Conservation (phyloP, 2,329 filamentous ascomycete species). For the Beauveria bassiana region DNA sequence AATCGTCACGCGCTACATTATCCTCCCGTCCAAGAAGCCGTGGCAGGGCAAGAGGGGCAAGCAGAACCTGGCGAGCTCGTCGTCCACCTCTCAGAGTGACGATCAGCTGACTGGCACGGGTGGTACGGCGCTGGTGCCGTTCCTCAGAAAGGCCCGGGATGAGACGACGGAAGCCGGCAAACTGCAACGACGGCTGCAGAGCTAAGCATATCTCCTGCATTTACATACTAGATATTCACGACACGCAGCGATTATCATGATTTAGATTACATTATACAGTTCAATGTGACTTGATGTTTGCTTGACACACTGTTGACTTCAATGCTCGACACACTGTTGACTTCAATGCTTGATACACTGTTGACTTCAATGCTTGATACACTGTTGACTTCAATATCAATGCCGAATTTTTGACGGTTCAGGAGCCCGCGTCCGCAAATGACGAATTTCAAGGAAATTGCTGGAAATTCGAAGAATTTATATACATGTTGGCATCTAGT, state of each 20-base stretch:
- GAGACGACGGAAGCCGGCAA: slow-evolving; percentile 53
- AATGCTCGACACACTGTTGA: no score
- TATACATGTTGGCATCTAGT: background rate
- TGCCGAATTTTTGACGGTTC: no score
- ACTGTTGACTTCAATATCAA: no score
- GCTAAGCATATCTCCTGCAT: background rate
- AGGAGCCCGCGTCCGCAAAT: no score
- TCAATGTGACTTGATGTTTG: no score
- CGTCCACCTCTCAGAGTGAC: slow-evolving; percentile 24
- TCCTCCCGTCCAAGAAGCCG: slow-evolving; percentile 59
- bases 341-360: no score
- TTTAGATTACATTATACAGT: background rate
- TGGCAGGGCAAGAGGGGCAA: slow-evolving; percentile 19
- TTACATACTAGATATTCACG: background rate
- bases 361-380: no score
- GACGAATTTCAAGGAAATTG: no score
- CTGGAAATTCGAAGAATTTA: background rate
- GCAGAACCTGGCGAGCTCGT: slow-evolving; percentile 39
- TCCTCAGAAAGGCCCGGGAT: slow-evolving; percentile 80
- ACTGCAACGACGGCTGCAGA: slow-evolving; percentile 17
- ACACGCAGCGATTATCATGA: background rate
- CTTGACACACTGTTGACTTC: no score
- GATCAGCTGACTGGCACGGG: slow-evolving; percentile 70
- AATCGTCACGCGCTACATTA: slow-evolving; percentile 85
- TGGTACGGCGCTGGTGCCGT: slow-evolving; percentile 79